Evolutionary conservation across 768 basidiomycete genomes (phyloP).

Genomic region (Leucogyrophana mollusca): DNA sequence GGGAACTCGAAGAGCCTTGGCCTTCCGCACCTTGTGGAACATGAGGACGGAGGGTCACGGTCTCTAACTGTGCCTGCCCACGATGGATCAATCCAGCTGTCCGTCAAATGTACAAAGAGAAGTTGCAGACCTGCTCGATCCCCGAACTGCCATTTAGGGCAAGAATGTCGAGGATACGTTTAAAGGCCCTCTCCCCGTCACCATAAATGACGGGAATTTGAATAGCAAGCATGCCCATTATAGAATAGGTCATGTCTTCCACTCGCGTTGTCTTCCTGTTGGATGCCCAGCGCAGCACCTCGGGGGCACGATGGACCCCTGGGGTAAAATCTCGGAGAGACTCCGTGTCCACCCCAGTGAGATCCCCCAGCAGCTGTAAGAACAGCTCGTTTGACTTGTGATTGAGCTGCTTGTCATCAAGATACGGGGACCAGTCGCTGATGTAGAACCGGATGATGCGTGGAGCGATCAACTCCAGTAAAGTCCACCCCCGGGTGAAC

Average conservation of each 20-base stretch:
- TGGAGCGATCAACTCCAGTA: constrained; percentile 23
- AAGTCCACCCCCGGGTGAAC: constrained; percentile 23
- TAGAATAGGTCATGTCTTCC: constrained; percentile 24
- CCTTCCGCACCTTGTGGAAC: no score
- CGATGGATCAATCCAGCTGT: no score
- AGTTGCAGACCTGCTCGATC: no score
- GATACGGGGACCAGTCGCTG: constrained; percentile 19
- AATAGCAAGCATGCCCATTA: constrained; percentile 21
- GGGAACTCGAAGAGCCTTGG: no score
- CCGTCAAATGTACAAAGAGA: no score
- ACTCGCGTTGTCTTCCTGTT: constrained; percentile 11
- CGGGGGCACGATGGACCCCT: constrained; percentile 5
- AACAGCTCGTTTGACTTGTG: constrained; percentile 12
- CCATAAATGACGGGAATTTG: constrained; percentile 19
- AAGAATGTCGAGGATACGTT: constrained; percentile 16
- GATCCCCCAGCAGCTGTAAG: constrained; percentile 10
- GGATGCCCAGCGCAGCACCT: constrained; percentile 23
- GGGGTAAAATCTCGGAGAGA: constrained; percentile 8
- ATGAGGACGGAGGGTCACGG: no score
- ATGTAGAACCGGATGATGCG: constrained; percentile 19
- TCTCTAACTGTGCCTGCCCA: no score
- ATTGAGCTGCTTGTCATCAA: constrained; percentile 5
- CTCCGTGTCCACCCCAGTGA: constrained; percentile 8
- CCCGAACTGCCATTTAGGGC: no score
- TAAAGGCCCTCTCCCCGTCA: constrained; percentile 19